Base-by-base conservation (phyloP, 2,329 filamentous ascomycete genomes). In the Juglanconis oblonga region DNA sequence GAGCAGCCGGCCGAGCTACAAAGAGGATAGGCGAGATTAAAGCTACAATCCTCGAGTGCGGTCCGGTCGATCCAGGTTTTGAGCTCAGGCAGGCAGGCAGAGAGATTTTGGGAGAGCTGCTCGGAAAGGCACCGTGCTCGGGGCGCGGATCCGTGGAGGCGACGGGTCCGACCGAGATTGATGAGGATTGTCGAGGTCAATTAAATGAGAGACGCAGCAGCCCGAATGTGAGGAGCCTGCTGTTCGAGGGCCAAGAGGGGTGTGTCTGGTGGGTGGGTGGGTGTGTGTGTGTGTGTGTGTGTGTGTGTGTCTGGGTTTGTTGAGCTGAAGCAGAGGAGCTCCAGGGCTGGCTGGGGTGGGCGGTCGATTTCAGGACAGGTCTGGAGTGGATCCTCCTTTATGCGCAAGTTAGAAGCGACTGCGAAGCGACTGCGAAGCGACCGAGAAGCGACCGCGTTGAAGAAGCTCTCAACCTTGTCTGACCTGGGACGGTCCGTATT, bases 21-120 rank as follows among this genome's bases (percentile, higher is more conserved):
- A 53, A 55, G n/a, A 51, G 38, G 38, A 63, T 63, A 63, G 50
- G 61, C 61, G 61, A 63, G 55, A 63, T 63, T 63, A 63, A 61
- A 57, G 61, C 61, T 63, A 60, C 58, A 55, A 55, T 55, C 57
- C 52, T 55, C 58, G 58, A 55, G 52, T 63, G 57, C 48, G 48
- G 24, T 59, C 45, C 57, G 52, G 57, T 59, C 42, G 58, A 60
- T 59, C 52, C 57, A 59, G 57, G 57, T n/a, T 48, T 53, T 52
- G 52, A 33, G 52, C 49, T 58, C 32, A 36, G 59, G 44, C 51
- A 54, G 57, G 56, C 52, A 57, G 54, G 52, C 55, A 58, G 57
- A 56, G 45, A 57, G 52, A 40, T 48, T n/a, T n/a, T n/a, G n/a
- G n/a, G n/a, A n/a, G n/a, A 45, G 51, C 56, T 59, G 55, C 52